Conservation (phyloP, 2,329 filamentous ascomycete genomes). For the Fusarium paranaense region DNA sequence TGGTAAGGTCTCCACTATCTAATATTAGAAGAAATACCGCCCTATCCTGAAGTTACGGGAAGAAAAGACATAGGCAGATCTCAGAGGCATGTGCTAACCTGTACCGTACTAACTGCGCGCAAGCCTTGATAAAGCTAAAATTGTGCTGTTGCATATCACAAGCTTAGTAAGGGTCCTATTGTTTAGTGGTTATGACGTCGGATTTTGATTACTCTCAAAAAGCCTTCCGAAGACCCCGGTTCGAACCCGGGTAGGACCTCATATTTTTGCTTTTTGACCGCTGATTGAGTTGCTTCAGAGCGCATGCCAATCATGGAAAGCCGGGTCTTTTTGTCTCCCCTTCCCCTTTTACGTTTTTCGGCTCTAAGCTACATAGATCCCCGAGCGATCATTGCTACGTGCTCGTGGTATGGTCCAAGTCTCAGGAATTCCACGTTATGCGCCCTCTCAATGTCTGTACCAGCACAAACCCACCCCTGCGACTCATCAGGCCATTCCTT, state of each 20-base stretch:
- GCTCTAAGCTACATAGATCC: background rate
- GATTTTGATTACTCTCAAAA: background rate
- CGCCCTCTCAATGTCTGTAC: background rate
- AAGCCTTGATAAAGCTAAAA: background rate
- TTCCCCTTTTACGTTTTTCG: background rate
- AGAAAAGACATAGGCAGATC: background rate
- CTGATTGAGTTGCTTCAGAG: background rate
- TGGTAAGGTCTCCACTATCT: background rate
- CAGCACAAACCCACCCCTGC: background rate
- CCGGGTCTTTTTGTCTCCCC: background rate
- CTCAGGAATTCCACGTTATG: background rate
- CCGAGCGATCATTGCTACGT: background rate
- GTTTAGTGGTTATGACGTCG: background rate
- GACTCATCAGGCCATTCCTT: background rate
- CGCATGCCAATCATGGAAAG: background rate
- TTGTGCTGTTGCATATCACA: background rate
- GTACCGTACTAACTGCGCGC: rapidly evolving
- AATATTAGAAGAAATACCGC: background rate
- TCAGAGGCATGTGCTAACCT: background rate
- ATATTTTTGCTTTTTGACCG: background rate
- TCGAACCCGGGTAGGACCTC: background rate
- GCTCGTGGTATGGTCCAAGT: background rate
- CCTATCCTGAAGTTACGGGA: background rate
- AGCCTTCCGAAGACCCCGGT: background rate
- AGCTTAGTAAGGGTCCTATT: background rate